These are phyloP conservation scores for Penicillium waksmanii DNA, from an alignment of 495 filamentous ascomycete species.

Conservation along the genomic window DNA sequence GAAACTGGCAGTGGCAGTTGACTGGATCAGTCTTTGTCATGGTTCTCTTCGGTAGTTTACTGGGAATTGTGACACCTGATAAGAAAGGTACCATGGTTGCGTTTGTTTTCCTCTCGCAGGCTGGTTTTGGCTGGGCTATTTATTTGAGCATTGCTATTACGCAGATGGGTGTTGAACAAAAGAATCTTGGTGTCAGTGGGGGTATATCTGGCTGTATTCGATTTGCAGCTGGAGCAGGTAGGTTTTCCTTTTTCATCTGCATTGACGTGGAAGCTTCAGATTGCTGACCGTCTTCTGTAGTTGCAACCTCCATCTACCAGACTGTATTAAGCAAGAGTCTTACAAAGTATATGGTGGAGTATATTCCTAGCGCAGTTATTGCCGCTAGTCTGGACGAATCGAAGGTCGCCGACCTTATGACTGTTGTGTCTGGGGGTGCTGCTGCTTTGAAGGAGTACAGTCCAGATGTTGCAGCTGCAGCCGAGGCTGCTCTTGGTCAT, in stretches of 20 bases:
- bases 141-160: conserved; percentile 33
- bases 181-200: conserved; percentile 32
- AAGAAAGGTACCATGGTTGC: conserved; percentile 33
- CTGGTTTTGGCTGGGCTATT: conserved; percentile 30
- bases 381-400: conserved; percentile 26
- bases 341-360: conserved; percentile 21
- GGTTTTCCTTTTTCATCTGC: conserved; percentile 1
- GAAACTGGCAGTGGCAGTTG: conserved; percentile 33
- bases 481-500: conserved; percentile 20
- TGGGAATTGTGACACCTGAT: conserved; percentile 26
- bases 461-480: conserved; percentile 24
- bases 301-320: conserved; percentile 31
- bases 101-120: conserved; percentile 32
- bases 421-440: conserved; percentile 17
- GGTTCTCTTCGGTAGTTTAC: conserved; percentile 29
- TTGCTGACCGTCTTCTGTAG: conserved; percentile 3
- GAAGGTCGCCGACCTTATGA: conserved; percentile 21
- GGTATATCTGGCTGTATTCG: conserved; percentile 32
- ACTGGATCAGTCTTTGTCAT: conserved; percentile 31
- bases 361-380: conserved; percentile 23
- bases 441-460: conserved; percentile 24
- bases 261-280: not conserved
- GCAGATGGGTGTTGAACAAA: conserved; percentile 32
- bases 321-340: conserved; percentile 26
- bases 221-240: conserved; percentile 32